These are phyloP conservation scores for Trifolium fragiferum DNA, from an alignment of 306 rosid species.

Conservation along the genomic window DNA sequence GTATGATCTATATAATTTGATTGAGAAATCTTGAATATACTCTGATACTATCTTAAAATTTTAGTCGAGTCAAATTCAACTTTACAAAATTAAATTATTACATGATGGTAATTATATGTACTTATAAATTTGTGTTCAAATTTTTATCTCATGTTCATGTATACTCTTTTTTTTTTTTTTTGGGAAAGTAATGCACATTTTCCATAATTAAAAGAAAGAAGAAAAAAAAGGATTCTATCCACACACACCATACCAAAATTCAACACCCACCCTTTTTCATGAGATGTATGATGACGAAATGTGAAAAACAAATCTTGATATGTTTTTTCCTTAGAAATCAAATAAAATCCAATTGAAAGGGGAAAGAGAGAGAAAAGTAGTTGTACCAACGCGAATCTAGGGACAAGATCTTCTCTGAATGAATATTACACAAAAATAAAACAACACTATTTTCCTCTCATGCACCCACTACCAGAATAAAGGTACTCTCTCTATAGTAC, in stretches of 20 bases:
- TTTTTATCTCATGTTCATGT: too few species aligned
- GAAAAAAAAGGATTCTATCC: not conserved
- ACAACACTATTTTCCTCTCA: slow-evolving; percentile 47
- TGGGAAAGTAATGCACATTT: not conserved
- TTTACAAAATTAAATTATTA: too few species aligned
- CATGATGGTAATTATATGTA: too few species aligned
- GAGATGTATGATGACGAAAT: slow-evolving; percentile 61
- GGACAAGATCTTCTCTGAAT: slow-evolving; percentile 61
- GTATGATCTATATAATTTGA: too few species aligned
- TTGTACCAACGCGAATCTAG: slow-evolving; percentile 90
- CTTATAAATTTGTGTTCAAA: too few species aligned
- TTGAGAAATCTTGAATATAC: too few species aligned
- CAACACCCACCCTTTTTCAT: slow-evolving; percentile 53
- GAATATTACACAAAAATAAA: slow-evolving; percentile 38
- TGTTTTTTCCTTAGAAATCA: slow-evolving; percentile 57
- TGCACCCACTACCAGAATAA: slow-evolving; percentile 37
- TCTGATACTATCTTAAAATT: too few species aligned
- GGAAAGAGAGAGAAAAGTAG: slow-evolving; percentile 56
- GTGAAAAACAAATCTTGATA: slow-evolving; percentile 54
- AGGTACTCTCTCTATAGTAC: slow-evolving; percentile 16
- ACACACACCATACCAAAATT: slow-evolving; percentile 47
- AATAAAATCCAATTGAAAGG: slow-evolving; percentile 56
- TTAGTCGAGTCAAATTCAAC: too few species aligned
- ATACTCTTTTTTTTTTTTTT: too few species aligned
- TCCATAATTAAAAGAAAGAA: too few species aligned